Percentiles rank a stretch among this genome's conserved stretches.
Conservation (phyloP, 208 protist genomes). For the Leishmania arabica region DNA sequence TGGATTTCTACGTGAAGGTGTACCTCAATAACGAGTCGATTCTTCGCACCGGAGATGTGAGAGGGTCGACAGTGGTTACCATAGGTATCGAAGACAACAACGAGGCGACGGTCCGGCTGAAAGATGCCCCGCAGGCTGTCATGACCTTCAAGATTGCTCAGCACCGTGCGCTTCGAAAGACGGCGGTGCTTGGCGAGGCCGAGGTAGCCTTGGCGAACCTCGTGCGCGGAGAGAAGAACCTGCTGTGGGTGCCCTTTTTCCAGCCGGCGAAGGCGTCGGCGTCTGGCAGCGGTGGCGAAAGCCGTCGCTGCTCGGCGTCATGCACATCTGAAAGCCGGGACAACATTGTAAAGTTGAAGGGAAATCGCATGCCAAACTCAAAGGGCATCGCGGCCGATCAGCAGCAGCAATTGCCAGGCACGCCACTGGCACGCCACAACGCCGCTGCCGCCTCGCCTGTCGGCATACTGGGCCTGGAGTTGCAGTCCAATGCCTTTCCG, state of each 20-base stretch:
- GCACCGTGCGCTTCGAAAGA: conserved; percentile 38
- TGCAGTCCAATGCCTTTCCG: conserved; percentile 79
- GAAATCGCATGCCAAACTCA: conserved; percentile 28
- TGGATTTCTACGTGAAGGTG: conserved; percentile 71
- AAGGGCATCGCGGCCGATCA: background rate
- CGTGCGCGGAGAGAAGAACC: conserved; percentile 65
- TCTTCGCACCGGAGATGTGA: conserved; percentile 56
- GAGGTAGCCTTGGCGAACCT: conserved; percentile 63
- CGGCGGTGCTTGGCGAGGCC: conserved; percentile 41
- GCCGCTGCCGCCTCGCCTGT: conserved; percentile 15
- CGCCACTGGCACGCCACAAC: background rate
- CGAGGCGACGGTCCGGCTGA: conserved; percentile 55
- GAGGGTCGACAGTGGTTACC: conserved; percentile 23
- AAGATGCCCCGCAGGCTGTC: conserved; percentile 39
- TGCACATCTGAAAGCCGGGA: conserved; percentile 1
- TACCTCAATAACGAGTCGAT: conserved; percentile 56
- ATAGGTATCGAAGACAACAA: conserved; percentile 73
- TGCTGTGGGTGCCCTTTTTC: conserved; percentile 70
- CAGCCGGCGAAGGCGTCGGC: background rate
- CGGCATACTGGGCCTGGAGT: conserved; percentile 59
- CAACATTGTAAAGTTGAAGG: conserved; percentile 25
- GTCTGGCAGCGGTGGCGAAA: background rate
- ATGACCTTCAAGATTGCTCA: conserved; percentile 64
- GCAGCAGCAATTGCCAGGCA: background rate
- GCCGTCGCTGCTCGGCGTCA: background rate